Evolutionary conservation across 495 filamentous ascomycete genomes (phyloP).

Genomic region (Hyaloscypha hepaticicola): DNA sequence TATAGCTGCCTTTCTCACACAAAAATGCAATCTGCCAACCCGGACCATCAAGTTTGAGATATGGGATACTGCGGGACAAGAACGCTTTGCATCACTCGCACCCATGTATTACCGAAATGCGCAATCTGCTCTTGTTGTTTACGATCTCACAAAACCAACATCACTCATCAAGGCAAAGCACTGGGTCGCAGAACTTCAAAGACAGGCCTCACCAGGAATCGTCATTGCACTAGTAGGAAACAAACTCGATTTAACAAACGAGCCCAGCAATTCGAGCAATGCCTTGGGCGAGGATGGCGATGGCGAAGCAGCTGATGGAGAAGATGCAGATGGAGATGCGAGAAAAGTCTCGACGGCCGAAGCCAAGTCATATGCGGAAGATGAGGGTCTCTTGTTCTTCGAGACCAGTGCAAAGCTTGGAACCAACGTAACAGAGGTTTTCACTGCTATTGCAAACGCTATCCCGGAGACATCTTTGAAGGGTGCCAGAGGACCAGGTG

Average conservation of each 20-base stretch:
- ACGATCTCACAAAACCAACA: slow-evolving; percentile 96
- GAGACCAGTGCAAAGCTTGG: slow-evolving; percentile 98
- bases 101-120: slow-evolving; percentile 99
- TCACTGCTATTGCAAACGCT: slow-evolving; percentile 96
- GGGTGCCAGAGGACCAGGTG: slow-evolving; percentile 67
- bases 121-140: slow-evolving; percentile 96
- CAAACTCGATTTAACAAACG: slow-evolving; percentile 84
- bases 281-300: slow-evolving; percentile 36
- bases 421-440: slow-evolving; percentile 88
- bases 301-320: slow-evolving; percentile 48
- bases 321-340: slow-evolving; percentile 68
- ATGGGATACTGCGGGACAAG: slow-evolving; percentile 98
- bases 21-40: slow-evolving; percentile 95
- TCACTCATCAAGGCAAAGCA: slow-evolving; percentile 95
- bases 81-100: slow-evolving; percentile 93
- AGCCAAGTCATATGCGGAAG: slow-evolving; percentile 91
- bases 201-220: slow-evolving; percentile 96
- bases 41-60: slow-evolving; percentile 99
- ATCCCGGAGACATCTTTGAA: slow-evolving; percentile 96
- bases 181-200: slow-evolving; percentile 97
- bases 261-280: slow-evolving; percentile 45
- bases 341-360: slow-evolving; percentile 83
- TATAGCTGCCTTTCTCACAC: slow-evolving; percentile 92
- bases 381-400: slow-evolving; percentile 91
- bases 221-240: slow-evolving; percentile 98